phyloP scores from a whole-genome alignment of 129 eudicot genomes.

The Heracleum sosnowskyi region DNA sequence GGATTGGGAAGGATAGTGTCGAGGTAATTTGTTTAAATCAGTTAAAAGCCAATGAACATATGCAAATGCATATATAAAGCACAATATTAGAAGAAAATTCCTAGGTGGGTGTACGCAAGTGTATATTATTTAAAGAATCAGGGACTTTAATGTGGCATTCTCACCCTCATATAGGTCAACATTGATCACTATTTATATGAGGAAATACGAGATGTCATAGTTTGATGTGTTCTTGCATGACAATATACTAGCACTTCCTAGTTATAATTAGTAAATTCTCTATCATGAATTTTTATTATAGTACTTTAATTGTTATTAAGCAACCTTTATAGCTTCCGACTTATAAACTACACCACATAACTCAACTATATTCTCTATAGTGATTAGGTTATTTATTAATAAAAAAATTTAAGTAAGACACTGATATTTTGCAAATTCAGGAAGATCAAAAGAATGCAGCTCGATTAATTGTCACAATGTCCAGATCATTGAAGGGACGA shows the following conservation, averaged over 20 bases:
- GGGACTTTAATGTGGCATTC: not conserved
- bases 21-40: slow-evolving; percentile 51
- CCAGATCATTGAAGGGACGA: slow-evolving; percentile 84
- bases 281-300: not conserved
- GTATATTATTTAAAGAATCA: not conserved
- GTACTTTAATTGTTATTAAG: not conserved
- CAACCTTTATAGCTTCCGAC: not conserved
- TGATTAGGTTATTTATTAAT: not conserved
- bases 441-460: slow-evolving; percentile 81
- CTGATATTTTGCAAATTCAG: slow-evolving; percentile 28
- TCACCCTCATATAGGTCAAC: not conserved
- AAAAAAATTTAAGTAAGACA: not conserved
- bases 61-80: not conserved
- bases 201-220: not conserved
- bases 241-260: not conserved
- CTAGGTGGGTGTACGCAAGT: not conserved
- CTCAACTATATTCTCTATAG: not conserved
- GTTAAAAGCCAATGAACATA: not conserved
- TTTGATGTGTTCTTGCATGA: not conserved
- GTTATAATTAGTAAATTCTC: not conserved
- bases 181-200: not conserved
- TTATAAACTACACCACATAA: not conserved
- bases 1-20: slow-evolving; percentile 96
- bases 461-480: slow-evolving; percentile 71
- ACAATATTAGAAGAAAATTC: not conserved